phyloP scores from a whole-genome alignment of 768 basidiomycete species.

The Mrakia hoshinonis region DNA sequence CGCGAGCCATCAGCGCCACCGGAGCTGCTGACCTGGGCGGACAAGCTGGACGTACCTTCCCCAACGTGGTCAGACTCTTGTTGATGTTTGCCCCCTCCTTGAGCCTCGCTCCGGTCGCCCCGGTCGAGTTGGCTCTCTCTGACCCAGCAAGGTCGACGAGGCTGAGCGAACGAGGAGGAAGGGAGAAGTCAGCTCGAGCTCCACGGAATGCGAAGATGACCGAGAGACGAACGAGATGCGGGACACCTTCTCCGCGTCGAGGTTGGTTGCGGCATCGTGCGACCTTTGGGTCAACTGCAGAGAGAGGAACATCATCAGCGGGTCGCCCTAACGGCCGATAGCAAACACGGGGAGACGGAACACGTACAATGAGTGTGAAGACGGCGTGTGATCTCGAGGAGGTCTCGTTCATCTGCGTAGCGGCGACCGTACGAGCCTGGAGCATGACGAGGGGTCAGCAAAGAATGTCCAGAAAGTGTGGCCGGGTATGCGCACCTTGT shows the following conservation, averaged over 20 bases:
- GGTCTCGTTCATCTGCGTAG: constrained; percentile 99
- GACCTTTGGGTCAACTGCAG: constrained; percentile 77
- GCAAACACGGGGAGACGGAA: not conserved
- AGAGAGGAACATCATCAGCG: not conserved
- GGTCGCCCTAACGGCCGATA: not conserved
- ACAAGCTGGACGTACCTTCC: not conserved
- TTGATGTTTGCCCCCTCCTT: constrained; percentile 99
- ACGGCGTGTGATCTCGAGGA: constrained; percentile 97
- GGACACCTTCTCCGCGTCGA: constrained; percentile 98
- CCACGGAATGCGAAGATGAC: not conserved
- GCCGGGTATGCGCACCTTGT: constrained; percentile 51
- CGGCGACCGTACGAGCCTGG: constrained; percentile 84
- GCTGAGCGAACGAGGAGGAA: constrained; percentile 41
- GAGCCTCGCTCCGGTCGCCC: constrained; percentile 87
- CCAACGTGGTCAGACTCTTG: constrained; percentile 67
- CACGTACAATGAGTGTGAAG: constrained; percentile 61
- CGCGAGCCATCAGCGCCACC: no score
- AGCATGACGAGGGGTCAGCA: not conserved
- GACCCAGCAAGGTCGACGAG: constrained; percentile 94
- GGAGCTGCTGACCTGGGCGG: not conserved
- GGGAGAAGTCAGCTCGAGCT: not conserved
- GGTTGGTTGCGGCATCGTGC: constrained; percentile 69
- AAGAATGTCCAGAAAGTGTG: not conserved
- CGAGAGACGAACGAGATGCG: constrained; percentile 63
- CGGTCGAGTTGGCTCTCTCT: constrained; percentile 93